Evolutionary conservation across 2,329 filamentous ascomycete genomes (phyloP).

Genomic region (Hysterium pulicare): DNA sequence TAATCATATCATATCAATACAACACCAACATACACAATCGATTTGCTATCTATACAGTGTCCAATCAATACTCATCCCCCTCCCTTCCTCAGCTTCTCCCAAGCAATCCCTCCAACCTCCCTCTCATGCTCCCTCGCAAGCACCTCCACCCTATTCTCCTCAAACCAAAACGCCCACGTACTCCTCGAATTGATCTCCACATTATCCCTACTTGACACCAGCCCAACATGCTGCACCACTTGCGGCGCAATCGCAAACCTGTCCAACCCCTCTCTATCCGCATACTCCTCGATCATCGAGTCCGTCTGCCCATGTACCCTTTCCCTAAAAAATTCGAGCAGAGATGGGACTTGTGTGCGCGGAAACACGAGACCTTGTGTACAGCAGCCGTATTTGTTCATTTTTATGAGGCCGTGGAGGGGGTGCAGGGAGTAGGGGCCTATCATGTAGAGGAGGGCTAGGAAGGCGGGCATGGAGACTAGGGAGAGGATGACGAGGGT

Average conservation of each 20-base stretch:
- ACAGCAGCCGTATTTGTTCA: slow-evolving; percentile 28
- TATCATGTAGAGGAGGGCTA: slow-evolving; percentile 12
- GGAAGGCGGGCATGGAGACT: slow-evolving; percentile 11
- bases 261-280: slow-evolving; percentile 4
- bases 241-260: slow-evolving; percentile 13
- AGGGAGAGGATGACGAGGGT: slow-evolving; percentile 2
- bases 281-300: slow-evolving; percentile 14
- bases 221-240: slow-evolving; percentile 16
- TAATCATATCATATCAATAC: too few relatives aligned
- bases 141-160: neutral
- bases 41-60: neutral
- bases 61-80: neutral
- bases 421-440: slow-evolving; percentile 12
- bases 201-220: slow-evolving; percentile 11
- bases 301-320: slow-evolving; percentile 15
- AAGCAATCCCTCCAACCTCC: neutral
- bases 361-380: slow-evolving; percentile 34
- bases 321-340: slow-evolving; percentile 10
- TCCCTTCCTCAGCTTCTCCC: neutral
- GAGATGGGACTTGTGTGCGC: slow-evolving; percentile 5
- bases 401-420: slow-evolving; percentile 6
- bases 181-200: slow-evolving; percentile 2
- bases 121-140: neutral
- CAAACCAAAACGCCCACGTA: slow-evolving; percentile 4
- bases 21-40: too few relatives aligned